Percentiles rank a stretch among this genome's conserved stretches.
phyloP scores from a whole-genome alignment of 495 filamentous ascomycete species.

The Glutinoglossum americanum region DNA sequence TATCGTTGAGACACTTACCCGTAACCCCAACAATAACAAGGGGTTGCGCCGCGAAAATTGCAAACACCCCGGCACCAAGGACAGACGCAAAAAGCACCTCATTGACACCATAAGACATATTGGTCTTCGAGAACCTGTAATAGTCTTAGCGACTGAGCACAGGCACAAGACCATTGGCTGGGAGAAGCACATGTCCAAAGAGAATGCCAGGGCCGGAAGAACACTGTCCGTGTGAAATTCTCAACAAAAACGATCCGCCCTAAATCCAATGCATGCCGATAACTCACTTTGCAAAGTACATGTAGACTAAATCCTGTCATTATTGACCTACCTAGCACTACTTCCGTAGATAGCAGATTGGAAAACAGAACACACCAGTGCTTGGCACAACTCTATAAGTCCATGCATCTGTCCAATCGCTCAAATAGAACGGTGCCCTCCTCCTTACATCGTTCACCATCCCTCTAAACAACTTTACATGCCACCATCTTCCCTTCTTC shows the following conservation, averaged over 20 bases:
- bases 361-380: constrained; percentile 18
- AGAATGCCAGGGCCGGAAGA: constrained; percentile 63
- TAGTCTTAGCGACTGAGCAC: not conserved
- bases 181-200: constrained; percentile 49
- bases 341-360: not conserved
- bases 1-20: constrained; percentile 21
- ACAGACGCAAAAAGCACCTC: constrained; percentile 65
- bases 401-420: constrained; percentile 69
- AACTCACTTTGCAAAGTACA: constrained; percentile 75
- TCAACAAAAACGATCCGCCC: not conserved
- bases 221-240: constrained; percentile 28
- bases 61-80: constrained; percentile 55
- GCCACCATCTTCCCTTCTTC: not conserved
- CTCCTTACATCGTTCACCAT: constrained; percentile 58
- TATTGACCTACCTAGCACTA: not conserved
- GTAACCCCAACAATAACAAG: constrained; percentile 82
- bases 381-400: constrained; percentile 65
- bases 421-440: constrained; percentile 50
- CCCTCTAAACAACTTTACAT: constrained; percentile 17
- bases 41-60: constrained; percentile 54
- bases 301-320: constrained; percentile 32
- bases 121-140: constrained; percentile 36
- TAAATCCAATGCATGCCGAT: not conserved
- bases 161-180: not conserved
- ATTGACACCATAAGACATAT: constrained; percentile 64